Conservation (phyloP, 2,329 filamentous ascomycete genomes). For the Hymenoscyphus albidus region DNA sequence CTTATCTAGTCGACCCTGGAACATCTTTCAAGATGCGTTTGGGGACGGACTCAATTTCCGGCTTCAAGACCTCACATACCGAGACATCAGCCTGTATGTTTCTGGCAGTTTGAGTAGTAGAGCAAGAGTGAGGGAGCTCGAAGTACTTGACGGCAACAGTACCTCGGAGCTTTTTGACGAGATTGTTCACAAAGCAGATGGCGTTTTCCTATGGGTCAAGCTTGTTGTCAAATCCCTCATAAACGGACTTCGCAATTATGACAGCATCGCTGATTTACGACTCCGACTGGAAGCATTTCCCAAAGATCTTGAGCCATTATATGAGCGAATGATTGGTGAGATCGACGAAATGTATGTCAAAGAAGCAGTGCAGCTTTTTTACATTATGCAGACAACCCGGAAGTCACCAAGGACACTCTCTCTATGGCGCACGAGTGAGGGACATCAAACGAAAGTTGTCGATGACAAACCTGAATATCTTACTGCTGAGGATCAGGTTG, state of each 20-base stretch:
- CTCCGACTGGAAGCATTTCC: not conserved
- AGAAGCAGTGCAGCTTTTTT: not conserved
- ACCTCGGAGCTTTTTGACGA: conserved; percentile 1
- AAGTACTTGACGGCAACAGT: not conserved
- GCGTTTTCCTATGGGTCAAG: conserved; percentile 15
- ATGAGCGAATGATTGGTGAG: not conserved
- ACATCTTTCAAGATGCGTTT: conserved; percentile 9
- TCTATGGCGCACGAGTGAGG: not conserved
- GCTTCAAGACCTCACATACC: conserved; percentile 10
- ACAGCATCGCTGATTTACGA: conserved; percentile 8
- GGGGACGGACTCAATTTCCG: not conserved
- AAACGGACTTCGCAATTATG: conserved; percentile 7
- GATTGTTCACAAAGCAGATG: conserved; percentile 6
- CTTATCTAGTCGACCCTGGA: conserved; percentile 10
- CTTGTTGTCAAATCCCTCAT: conserved; percentile 13
- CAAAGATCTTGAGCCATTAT: conserved; percentile 10
- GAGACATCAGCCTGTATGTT: conserved; percentile 13
- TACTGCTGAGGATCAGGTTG: not conserved
- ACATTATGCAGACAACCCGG: not conserved
- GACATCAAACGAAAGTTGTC: not conserved
- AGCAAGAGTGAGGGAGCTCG: not conserved
- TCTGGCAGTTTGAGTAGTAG: not conserved
- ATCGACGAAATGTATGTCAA: not conserved
- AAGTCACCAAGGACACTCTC: not conserved
- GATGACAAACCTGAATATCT: not conserved